Conservation (phyloP, 768 basidiomycete species). For the Rhodotorula paludigena region DNA sequence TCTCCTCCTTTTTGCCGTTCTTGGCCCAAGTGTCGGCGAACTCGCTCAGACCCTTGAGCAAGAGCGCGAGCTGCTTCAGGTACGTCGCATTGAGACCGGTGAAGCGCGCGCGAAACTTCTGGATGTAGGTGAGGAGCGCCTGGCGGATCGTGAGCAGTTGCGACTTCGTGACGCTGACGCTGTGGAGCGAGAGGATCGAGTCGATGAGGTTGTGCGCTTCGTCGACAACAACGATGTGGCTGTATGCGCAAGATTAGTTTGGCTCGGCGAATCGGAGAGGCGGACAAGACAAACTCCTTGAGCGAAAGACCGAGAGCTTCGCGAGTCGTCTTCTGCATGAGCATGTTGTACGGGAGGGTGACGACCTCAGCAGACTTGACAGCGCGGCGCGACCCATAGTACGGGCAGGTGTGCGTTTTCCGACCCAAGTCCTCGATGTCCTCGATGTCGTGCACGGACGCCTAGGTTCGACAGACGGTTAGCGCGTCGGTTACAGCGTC, state of each 20-base stretch:
- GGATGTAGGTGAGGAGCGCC: slow-evolving; percentile 72
- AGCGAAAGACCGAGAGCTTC: slow-evolving; percentile 71
- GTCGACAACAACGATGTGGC: slow-evolving; percentile 84
- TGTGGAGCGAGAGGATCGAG: slow-evolving; percentile 80
- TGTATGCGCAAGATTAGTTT: slow-evolving; percentile 46
- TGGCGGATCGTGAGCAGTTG: slow-evolving; percentile 61
- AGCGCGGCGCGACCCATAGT: slow-evolving; percentile 82
- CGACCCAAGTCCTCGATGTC: slow-evolving; percentile 74
- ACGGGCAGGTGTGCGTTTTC: slow-evolving; percentile 71
- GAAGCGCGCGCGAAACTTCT: slow-evolving; percentile 71
- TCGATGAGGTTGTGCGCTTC: slow-evolving; percentile 71
- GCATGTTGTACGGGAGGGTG: slow-evolving; percentile 81
- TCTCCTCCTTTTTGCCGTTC: slow-evolving; percentile 51
- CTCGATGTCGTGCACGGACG: slow-evolving; percentile 87
- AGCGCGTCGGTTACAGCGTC: slow-evolving; percentile 54
- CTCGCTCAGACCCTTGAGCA: slow-evolving; percentile 54
- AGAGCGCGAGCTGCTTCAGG: slow-evolving; percentile 68
- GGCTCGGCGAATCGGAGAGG: slow-evolving; percentile 56
- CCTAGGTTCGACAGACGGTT: slow-evolving; percentile 78
- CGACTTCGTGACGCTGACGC: slow-evolving; percentile 58
- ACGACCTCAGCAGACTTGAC: slow-evolving; percentile 84
- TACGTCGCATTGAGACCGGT: slow-evolving; percentile 68
- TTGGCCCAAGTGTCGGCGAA: slow-evolving; percentile 30
- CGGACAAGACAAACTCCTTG: slow-evolving; percentile 8
- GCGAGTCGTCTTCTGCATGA: slow-evolving; percentile 75